Evolutionary conservation across 108 stramenopile species (phyloP).

Genomic region (Licmophora abbreviata): DNA sequence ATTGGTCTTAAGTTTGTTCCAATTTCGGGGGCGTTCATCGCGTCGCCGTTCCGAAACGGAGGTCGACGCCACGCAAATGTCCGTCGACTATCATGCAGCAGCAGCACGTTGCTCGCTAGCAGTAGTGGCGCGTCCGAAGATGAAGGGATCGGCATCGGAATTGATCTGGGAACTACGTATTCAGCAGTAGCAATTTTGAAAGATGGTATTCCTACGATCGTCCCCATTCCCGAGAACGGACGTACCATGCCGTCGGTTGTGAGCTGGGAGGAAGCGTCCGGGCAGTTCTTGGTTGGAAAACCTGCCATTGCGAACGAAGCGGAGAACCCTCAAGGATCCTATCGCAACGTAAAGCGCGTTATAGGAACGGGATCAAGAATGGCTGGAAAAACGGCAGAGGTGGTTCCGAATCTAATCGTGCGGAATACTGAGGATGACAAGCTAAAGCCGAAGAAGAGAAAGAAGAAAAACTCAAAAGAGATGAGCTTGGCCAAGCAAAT

Average conservation of each 20-base stretch:
- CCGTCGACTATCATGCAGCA: no score
- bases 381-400: slow-evolving; percentile 29
- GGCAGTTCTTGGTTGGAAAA: slow-evolving; percentile 35
- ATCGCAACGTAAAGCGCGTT: slow-evolving; percentile 78
- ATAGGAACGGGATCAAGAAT: slow-evolving; percentile 63
- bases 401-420: slow-evolving; percentile 63
- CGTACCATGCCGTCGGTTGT: slow-evolving; percentile 72
- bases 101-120: no score
- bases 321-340: slow-evolving; percentile 26
- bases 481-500: slow-evolving; percentile 40
- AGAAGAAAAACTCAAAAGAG: slow-evolving; percentile 37
- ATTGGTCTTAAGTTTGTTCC: no score
- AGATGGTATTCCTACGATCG: slow-evolving; percentile 35
- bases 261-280: slow-evolving; percentile 11
- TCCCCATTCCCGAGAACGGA: slow-evolving; percentile 42
- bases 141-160: slow-evolving; percentile 79
- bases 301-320: slow-evolving; percentile 36
- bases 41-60: no score
- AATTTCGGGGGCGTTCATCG: no score
- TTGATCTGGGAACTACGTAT: slow-evolving; percentile 91
- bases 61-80: no score
- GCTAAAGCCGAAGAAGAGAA: slow-evolving; percentile 24
- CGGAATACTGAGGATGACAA: slow-evolving; percentile 3
- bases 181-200: slow-evolving; percentile 79
- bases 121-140: slow-evolving; percentile 7